A percentile compares a stretch with the other conserved stretches of the same genome.
Evolutionary conservation across 208 protist species (phyloP).

Genomic region (Porcisia deanei): DNA sequence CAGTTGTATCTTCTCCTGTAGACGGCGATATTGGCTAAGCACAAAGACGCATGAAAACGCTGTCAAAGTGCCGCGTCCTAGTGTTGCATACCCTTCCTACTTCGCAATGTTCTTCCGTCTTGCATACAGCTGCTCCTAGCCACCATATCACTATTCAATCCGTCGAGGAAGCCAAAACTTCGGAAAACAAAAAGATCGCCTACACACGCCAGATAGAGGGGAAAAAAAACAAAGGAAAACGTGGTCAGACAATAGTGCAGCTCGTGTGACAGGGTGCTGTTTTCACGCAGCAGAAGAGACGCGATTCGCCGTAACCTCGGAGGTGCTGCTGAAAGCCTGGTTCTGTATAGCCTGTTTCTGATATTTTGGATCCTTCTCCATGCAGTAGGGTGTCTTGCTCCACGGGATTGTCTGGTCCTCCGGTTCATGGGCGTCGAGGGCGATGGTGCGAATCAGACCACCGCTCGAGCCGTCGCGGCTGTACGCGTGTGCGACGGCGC

Average conservation of each 20-base stretch:
- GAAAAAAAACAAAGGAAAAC: neutral
- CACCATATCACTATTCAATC: neutral
- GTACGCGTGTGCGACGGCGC: conserved; percentile 97
- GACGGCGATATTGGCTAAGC: neutral
- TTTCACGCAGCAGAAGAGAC: conserved; percentile 19
- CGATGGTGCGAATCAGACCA: conserved; percentile 95
- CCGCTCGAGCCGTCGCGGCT: conserved; percentile 98
- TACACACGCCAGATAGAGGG: conserved; percentile 6
- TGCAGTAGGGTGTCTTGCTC: conserved; percentile 86
- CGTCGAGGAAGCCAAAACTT: neutral
- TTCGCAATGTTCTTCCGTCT: neutral
- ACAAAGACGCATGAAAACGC: neutral
- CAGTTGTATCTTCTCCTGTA: too few species aligned
- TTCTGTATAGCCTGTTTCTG: conserved; percentile 64
- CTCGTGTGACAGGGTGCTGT: neutral
- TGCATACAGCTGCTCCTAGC: conserved; percentile 1
- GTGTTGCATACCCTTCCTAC: neutral
- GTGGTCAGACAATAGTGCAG: neutral
- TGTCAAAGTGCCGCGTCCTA: neutral
- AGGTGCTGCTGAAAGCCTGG: conserved; percentile 73
- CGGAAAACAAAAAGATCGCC: neutral
- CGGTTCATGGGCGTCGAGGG: conserved; percentile 79
- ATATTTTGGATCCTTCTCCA: conserved; percentile 92
- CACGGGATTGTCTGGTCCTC: conserved; percentile 87
- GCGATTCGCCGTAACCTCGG: conserved; percentile 66